Evolutionary conservation across 1,139 yeast genomes (phyloP).

Genomic region (Pneumocystis murina): DNA sequence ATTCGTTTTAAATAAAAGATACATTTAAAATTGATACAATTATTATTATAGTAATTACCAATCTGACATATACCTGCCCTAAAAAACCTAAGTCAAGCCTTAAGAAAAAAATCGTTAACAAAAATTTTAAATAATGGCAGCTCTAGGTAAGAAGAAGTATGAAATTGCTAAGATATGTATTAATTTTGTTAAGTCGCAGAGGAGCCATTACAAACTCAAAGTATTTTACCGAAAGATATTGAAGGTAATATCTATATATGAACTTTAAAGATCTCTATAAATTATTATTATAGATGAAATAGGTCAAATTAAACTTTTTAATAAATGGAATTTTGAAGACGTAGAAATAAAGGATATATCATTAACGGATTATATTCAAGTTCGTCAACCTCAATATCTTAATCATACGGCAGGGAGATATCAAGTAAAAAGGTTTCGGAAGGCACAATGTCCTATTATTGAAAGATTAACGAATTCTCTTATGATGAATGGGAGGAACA

Average conservation of each 20-base stretch:
- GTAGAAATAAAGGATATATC: constrained; percentile 94
- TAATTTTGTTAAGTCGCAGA: not conserved
- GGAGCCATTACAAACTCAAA: not conserved
- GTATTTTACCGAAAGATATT: not conserved
- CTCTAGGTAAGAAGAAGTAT: not conserved
- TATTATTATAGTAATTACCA: no score
- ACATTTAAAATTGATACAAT: no score
- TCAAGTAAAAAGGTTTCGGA: constrained; percentile 99
- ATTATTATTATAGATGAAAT: constrained; percentile 90
- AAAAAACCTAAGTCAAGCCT: no score
- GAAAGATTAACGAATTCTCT: constrained; percentile 99
- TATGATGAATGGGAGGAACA: constrained; percentile 99
- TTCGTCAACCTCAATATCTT: constrained; percentile 93
- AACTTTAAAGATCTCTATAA: constrained; percentile 20
- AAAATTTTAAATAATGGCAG: not conserved
- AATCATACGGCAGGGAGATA: constrained; percentile 99
- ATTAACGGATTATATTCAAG: constrained; percentile 93
- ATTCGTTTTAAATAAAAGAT: no score
- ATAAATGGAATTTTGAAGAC: constrained; percentile 97
- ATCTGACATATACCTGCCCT: no score
- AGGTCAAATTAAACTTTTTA: constrained; percentile 92
- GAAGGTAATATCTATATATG: not conserved
- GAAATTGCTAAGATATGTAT: not conserved
- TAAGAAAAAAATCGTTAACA: no score
- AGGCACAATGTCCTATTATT: constrained; percentile 98